phyloP scores from a whole-genome alignment of 495 filamentous ascomycete species.

The Hyaloscypha finlandica region DNA sequence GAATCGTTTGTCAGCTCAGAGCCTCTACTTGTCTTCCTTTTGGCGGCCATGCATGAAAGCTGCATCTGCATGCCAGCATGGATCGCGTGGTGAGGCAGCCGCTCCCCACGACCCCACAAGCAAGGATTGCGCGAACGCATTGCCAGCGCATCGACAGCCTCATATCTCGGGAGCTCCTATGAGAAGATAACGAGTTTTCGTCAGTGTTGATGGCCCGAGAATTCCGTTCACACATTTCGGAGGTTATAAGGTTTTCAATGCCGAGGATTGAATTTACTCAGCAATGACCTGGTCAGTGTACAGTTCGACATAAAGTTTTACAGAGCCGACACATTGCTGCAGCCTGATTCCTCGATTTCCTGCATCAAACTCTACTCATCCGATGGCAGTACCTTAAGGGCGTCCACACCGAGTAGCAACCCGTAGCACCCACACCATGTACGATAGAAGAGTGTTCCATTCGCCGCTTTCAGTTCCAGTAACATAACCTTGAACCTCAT shows the following conservation, averaged over 20 bases:
- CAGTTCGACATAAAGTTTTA: too few relatives aligned
- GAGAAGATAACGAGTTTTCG: background rate
- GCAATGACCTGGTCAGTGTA: too few relatives aligned
- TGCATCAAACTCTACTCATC: background rate
- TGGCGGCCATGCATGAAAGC: background rate
- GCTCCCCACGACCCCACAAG: background rate
- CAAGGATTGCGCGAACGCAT: background rate
- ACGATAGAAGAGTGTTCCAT: background rate
- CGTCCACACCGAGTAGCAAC: slow-evolving; percentile 1
- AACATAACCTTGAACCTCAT: background rate
- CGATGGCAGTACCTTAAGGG: background rate
- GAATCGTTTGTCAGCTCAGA: background rate
- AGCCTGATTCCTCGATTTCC: background rate
- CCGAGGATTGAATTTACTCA: too few relatives aligned
- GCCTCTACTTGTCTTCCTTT: background rate
- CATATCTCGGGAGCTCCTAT: background rate
- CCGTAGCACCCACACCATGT: slow-evolving; percentile 1
- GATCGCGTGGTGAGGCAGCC: too few relatives aligned
- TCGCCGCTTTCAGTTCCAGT: background rate
- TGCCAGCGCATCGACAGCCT: background rate
- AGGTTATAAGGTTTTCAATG: background rate
- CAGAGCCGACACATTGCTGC: too few relatives aligned
- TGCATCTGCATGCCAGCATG: too few relatives aligned
- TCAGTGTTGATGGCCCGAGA: background rate
- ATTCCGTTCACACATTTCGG: background rate